phyloP scores from a whole-genome alignment of 805 yeast genomes.

The Wickerhamomyces rabaulensis region DNA sequence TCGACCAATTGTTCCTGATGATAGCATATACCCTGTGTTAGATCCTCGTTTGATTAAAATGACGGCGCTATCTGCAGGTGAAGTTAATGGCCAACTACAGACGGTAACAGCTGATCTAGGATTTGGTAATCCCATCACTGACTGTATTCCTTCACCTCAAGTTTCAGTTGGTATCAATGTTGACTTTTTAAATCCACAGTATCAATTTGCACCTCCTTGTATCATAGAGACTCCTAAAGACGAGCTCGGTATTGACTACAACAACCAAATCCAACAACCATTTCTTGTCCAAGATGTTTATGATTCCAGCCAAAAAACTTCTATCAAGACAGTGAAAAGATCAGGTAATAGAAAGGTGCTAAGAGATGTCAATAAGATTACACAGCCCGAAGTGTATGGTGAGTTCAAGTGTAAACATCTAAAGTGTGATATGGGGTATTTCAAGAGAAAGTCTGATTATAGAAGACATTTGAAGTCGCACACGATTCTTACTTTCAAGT shows the following conservation, averaged over 20 bases:
- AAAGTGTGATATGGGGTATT: not conserved
- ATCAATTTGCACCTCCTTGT: not conserved
- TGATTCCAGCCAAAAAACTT: not conserved
- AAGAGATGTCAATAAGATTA: not conserved
- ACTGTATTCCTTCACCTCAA: not conserved
- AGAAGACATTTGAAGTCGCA: conserved; percentile 8
- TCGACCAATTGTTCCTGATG: not conserved
- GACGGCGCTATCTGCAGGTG: not conserved
- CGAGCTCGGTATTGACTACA: not conserved
- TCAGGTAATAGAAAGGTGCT: not conserved
- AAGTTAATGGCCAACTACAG: not conserved
- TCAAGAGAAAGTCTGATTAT: conserved; percentile 5
- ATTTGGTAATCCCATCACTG: not conserved
- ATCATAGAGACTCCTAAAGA: not conserved
- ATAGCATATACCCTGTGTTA: not conserved
- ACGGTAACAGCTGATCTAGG: not conserved
- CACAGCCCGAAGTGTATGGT: not conserved
- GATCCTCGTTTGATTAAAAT: not conserved
- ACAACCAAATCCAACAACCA: not conserved
- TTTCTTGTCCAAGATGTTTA: not conserved
- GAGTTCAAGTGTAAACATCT: not conserved
- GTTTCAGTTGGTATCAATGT: not conserved
- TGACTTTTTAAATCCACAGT: not conserved
- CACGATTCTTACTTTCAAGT: conserved; percentile 2
- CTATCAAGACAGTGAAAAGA: not conserved